Evolutionary conservation across 495 filamentous ascomycete genomes (phyloP).

Genomic region (Hypoxylon rickii): DNA sequence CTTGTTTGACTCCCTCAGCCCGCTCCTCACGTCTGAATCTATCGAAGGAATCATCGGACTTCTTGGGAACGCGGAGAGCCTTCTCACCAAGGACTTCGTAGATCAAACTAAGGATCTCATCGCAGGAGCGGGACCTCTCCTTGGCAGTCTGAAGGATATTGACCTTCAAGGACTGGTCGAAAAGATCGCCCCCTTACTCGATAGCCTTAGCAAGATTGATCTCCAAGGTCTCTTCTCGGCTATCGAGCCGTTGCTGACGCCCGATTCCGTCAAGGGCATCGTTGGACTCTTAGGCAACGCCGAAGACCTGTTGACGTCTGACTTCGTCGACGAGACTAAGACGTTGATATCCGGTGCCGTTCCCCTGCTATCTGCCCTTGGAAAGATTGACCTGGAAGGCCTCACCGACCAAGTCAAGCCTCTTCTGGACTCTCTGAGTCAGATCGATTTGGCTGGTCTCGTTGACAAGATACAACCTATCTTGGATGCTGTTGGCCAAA

Average conservation of each 20-base stretch:
- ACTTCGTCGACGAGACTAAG: constrained; percentile 53
- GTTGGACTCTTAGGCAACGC: constrained; percentile 47
- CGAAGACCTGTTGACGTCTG: constrained; percentile 44
- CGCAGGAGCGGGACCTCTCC: constrained; percentile 38
- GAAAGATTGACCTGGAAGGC: constrained; percentile 43
- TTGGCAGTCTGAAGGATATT: constrained; percentile 40
- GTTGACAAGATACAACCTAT: constrained; percentile 43
- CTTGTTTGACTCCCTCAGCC: constrained; percentile 33
- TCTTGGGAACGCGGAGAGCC: constrained; percentile 47
- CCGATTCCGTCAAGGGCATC: constrained; percentile 46
- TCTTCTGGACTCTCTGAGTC: constrained; percentile 41
- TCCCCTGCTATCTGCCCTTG: constrained; percentile 41
- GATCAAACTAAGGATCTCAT: constrained; percentile 46
- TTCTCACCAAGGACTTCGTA: constrained; percentile 49
- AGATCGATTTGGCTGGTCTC: constrained; percentile 36
- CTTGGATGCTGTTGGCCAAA: constrained; percentile 42
- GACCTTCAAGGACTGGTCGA: constrained; percentile 39
- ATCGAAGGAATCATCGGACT: constrained; percentile 47
- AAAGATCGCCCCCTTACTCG: constrained; percentile 36
- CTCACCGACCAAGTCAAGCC: constrained; percentile 45
- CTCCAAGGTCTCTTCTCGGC: constrained; percentile 35
- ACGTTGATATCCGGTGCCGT: constrained; percentile 39
- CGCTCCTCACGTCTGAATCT: constrained; percentile 43
- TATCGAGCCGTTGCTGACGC: constrained; percentile 41
- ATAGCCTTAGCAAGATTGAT: constrained; percentile 37